Evolutionary conservation across 192 early-diverging fungal species (phyloP), one percentile per base, ranked within the genome.

Genomic region (Backusella morwellensis): DNA sequence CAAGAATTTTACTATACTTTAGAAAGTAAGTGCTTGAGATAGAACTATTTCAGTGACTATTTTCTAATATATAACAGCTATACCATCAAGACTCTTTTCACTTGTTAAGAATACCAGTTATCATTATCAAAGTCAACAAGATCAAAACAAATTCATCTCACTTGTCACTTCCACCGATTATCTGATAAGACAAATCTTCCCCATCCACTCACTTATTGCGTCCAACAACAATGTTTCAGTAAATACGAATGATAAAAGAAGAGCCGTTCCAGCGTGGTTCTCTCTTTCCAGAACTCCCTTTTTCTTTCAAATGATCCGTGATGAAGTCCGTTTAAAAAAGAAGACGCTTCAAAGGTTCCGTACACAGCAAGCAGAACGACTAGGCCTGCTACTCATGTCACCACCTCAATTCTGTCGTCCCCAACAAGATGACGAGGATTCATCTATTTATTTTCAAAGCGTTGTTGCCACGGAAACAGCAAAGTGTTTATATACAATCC

Each of bases 361-460:
- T 35, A 78, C 90, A 35, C 80, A 84, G 32, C 87, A 93, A 63
- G 91, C 93, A 0, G 85, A 81, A 21, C 86, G 82, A 70, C 84
- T 96, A 32, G 94, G 94, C 6, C 50, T 90, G n/a, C 77, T 94
- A 21, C 77, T 87, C 19, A 77, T 87, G 19, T 78, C 84, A 21
- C 87, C 85, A 23, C 77, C 88, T 17, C 70, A 86, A 6, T 77
- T 87, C 42, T 50, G 47, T 6, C 47, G 72, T 4, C 11, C 21
- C 11, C 21, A 63, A 9, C 56, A 63, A 12, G 23, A 63, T 14
- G 11, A 32, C 2, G 42, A 40, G n/a, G 35, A 29, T 35, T 50
- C 15, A 56, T 26, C 56, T 11, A 26, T 29, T 63, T 14, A 63
- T 63, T 63, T 63, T 9, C 56, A 63, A 63, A 63, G 26, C 11